Base-by-base conservation (phyloP, 2,329 filamentous ascomycete species). In the Aspergillus clavatus region DNA sequence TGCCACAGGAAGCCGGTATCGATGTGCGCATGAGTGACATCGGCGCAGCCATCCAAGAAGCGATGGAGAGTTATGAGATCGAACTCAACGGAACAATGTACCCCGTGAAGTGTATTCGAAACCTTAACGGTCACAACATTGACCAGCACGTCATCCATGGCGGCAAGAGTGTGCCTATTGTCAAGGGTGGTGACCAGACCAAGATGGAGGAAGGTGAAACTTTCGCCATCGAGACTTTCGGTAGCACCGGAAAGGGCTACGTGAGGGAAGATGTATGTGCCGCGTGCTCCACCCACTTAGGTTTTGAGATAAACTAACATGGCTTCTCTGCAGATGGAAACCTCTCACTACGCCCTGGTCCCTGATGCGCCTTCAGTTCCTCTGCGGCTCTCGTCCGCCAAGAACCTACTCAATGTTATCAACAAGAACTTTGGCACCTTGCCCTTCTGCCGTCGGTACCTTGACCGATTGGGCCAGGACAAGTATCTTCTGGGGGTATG, bases 131-230 rank as follows among this genome's bases (percentile, higher is more conserved):
- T 7, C 90, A 96, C 73, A 91, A 87, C 55, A 96, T 96, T 61
- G 77, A 87, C 45, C 89, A 83, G 50, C 93, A 90, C 74, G 83
- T 82, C 66, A 96, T 96, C 58, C 90, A 96, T 71, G 89, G 90
- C 46, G 86, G 68, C 42, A 96, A 96, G 77, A 89, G 87, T 55
- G 88, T 96, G 41, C 91, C 90, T 0, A 95, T 96, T 60, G 89
- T 96, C 53, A 95, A 95, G 75, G 84, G 82, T 51, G 80, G 81
- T 51, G 88, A 95, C 61, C 82, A 84, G 66, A 94, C 89, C 42
- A 95, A 95, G 78, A 97, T 97, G 91, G 90, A 96, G 72, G 91
- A 96, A 71, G 89, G 89, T 33, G 90, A 97, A 63, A 84, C 89
- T 14, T 97, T 94, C 67, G 90, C 90, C 53, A 95, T 96, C 58